Conservation (phyloP, 768 basidiomycete genomes). For the Phanerochaete sordida region DNA sequence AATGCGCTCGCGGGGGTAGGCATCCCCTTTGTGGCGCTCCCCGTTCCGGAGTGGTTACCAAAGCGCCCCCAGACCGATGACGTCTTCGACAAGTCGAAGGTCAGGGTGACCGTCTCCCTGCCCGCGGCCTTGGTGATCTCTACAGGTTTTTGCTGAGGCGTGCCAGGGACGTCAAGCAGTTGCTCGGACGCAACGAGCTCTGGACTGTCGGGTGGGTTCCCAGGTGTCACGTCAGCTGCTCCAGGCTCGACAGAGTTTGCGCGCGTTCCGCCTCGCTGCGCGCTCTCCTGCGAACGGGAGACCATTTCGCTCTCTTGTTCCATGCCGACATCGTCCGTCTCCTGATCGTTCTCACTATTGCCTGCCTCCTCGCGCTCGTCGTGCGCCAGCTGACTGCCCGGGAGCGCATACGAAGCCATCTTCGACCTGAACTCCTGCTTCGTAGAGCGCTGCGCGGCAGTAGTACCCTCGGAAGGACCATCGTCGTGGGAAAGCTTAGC, state of each 20-base stretch:
- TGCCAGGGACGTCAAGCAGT: neutral
- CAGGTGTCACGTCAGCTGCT: neutral
- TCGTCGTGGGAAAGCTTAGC: neutral
- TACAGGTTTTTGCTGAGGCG: neutral
- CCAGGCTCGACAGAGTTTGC: neutral
- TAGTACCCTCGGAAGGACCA: neutral
- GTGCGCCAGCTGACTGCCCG: constrained; percentile 11
- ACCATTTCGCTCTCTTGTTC: neutral
- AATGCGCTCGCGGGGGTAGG: neutral
- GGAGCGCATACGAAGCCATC: constrained; percentile 2
- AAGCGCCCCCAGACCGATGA: neutral
- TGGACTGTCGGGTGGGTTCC: neutral
- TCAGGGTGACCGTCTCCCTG: constrained; percentile 1
- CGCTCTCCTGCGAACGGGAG: neutral
- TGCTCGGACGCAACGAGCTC: neutral
- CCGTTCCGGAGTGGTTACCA: neutral
- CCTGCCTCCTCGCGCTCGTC: constrained; percentile 1
- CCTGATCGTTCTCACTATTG: constrained; percentile 18
- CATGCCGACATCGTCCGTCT: constrained; percentile 10
- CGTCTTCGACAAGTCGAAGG: neutral
- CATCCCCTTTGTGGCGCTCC: constrained; percentile 4
- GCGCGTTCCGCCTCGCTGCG: neutral
- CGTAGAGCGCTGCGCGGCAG: neutral
- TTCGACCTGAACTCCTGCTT: constrained; percentile 2
- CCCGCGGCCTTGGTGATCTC: constrained; percentile 4